phyloP scores from a whole-genome alignment of 331 rosid species.

The Cucumis variabilis region DNA sequence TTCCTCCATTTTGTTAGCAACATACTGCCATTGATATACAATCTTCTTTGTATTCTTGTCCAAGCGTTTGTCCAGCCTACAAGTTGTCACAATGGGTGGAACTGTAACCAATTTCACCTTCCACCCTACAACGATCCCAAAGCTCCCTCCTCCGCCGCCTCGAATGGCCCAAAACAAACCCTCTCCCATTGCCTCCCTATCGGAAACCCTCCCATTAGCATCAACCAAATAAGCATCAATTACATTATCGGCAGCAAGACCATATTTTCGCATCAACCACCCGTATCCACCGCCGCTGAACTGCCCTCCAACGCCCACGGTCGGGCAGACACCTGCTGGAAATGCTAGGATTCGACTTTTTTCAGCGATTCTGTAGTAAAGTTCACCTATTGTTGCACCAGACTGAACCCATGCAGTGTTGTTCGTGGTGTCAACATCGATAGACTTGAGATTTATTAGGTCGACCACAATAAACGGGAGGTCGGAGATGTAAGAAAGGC shows the following conservation, averaged over 20 bases:
- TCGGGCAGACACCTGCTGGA: slow-evolving; percentile 13
- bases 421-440: not conserved
- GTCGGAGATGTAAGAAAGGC: slow-evolving; percentile 8
- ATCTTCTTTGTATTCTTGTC: not conserved
- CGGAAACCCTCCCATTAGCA: not conserved
- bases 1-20: slow-evolving; percentile 1
- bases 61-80: not conserved
- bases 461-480: not conserved
- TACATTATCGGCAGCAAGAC: slow-evolving; percentile 1
- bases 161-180: slow-evolving; percentile 23
- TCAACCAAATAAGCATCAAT: slow-evolving; percentile 4
- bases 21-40: slow-evolving; percentile 9
- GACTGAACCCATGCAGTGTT: slow-evolving; percentile 20
- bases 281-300: slow-evolving; percentile 10
- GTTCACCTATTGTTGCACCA: slow-evolving; percentile 18
- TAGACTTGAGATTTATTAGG: not conserved
- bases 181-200: slow-evolving; percentile 7
- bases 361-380: not conserved
- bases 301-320: not conserved
- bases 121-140: slow-evolving; percentile 14
- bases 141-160: slow-evolving; percentile 28
- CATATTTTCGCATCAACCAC: not conserved
- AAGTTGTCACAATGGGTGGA: slow-evolving; percentile 2
- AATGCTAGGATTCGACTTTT: not conserved
- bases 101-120: slow-evolving; percentile 3